Conservation (phyloP, 176 grass and related monocot genomes). For the Eremochloa ophiuroides region DNA sequence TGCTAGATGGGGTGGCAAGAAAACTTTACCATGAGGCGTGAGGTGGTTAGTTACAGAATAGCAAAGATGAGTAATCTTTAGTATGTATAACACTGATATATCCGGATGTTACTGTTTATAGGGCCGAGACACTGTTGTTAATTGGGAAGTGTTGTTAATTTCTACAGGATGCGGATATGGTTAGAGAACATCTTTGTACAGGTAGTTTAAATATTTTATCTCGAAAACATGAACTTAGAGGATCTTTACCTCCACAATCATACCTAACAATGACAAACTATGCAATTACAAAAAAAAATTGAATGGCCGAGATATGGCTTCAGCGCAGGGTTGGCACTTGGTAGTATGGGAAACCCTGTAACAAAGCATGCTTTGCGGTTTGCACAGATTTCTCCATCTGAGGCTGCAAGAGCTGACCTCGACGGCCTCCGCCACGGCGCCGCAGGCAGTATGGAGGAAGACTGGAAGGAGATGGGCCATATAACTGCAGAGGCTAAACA, state of each 20-base stretch:
- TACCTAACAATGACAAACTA: not conserved
- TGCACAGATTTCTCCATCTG: not conserved
- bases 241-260: not conserved
- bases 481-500: too few species aligned
- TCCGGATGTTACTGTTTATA: not conserved
- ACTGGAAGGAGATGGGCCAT: not conserved
- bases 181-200: not conserved
- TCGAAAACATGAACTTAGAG: not conserved
- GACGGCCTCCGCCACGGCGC: not conserved
- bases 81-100: too few species aligned
- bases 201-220: not conserved
- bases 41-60: not conserved
- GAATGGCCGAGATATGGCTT: not conserved
- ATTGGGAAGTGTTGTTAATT: too few species aligned
- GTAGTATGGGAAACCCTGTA: not conserved
- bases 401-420: not conserved
- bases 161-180: not conserved
- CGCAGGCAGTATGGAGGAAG: not conserved
- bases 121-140: not conserved
- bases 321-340: not conserved
- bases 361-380: not conserved
- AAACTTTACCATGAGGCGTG: not conserved
- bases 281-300: not conserved
- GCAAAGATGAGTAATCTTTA: too few species aligned
- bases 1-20: not conserved